These are phyloP conservation scores for Pseudomonodictys pantanalensis DNA, from an alignment of 495 filamentous ascomycete genomes.

Conservation along the genomic window DNA sequence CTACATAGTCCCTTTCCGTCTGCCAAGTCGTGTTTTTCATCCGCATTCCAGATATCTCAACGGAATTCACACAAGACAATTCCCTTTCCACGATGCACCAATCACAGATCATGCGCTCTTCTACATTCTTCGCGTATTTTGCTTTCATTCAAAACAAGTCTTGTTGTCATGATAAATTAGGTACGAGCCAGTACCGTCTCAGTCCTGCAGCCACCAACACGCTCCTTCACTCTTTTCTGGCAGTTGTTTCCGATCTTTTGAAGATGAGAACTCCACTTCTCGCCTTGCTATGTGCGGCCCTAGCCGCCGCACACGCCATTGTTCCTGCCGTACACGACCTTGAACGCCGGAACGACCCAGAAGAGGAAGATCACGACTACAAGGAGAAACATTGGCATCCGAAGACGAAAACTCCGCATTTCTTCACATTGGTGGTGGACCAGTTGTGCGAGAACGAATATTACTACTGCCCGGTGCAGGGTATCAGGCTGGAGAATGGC, in stretches of 20 bases:
- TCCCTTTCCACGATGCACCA: background rate
- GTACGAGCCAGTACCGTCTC: background rate
- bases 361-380: background rate
- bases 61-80: background rate
- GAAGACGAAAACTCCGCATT: constrained; percentile 15
- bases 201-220: background rate
- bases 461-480: background rate
- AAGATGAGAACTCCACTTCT: background rate
- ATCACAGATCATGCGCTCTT: background rate
- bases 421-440: constrained; percentile 5
- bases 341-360: background rate
- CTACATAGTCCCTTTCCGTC: too few relatives aligned
- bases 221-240: background rate
- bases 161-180: background rate
- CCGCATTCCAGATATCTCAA: background rate
- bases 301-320: background rate
- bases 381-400: background rate
- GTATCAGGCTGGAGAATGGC: constrained; percentile 6
- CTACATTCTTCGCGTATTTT: background rate
- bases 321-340: background rate
- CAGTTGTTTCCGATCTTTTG: background rate
- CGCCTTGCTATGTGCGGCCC: background rate
- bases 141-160: background rate
- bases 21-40: too few relatives aligned
- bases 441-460: background rate